Evolutionary conservation across 1,284 basidiomycete species (phyloP), one percentile per base, ranked within the genome.

Genomic region (Vanrija pseudolonga): DNA sequence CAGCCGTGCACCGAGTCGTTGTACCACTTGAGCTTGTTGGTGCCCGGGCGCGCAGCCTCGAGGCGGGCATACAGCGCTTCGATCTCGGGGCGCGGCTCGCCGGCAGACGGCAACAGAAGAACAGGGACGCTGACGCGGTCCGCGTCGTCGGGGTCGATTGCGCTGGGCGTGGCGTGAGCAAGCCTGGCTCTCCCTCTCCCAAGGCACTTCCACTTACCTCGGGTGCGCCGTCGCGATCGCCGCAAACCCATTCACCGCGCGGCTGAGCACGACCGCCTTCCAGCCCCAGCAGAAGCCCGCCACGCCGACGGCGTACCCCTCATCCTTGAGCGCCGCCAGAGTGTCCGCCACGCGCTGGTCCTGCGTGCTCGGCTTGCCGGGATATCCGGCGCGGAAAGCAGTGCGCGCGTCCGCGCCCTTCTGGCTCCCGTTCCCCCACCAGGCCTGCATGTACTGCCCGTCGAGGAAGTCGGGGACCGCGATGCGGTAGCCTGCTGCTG

Each of bases 381-480:
- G 73, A 54, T 73, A 71, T 19, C 53, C 50, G 36, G 55, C 45
- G 57, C 77, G 72, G 57, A 66, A 76, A 11, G 51, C 50, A 18
- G 65, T 58, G 22, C 57, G 61, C 40, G 59, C 60, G 32, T 63
- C 55, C 47, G 67, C 62, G 60, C 60, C 66, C 40, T 59, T 62
- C 39, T 26, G 26, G 44, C 43, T 22, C 26, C 47, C 50, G 56
- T 47, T 57, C 61, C 77, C 79, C 57, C 65, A 62, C 20, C 69
- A 68, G 18, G 66, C 55, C 7, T 71, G 68, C 60, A 72, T 71
- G 24, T 71, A 71, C 43, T 71, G 60, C 46, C 76, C 76, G 20
- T 69, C 57, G 52, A 79, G 67, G 60, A 78, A 76, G 64, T 80
- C 78, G 45, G 77, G 78, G 70, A 80, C 75, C 53, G 75, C 59